Evolutionary conservation across 2,329 filamentous ascomycete species (phyloP).

Genomic region (Diaporthe velutina): DNA sequence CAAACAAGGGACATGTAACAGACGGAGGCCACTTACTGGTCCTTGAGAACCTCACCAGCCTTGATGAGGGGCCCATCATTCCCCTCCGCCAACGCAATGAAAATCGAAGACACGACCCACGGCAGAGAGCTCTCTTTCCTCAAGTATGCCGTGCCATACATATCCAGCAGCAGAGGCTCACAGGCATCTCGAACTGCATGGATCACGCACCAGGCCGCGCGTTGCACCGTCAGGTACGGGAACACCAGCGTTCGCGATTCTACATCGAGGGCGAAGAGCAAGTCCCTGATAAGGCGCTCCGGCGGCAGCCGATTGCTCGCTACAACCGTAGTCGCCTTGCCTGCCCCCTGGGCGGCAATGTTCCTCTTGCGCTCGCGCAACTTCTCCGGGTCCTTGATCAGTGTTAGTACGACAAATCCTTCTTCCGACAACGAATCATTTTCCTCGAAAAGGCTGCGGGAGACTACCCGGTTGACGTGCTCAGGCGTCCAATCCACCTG

Average conservation of each 20-base stretch:
- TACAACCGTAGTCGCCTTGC: conserved; percentile 26
- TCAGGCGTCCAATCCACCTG: conserved; percentile 49
- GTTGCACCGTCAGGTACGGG: conserved; percentile 57
- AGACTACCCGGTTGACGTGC: conserved; percentile 52
- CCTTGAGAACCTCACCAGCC: background rate
- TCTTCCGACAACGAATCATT: too few species aligned
- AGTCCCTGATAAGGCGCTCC: conserved; percentile 47
- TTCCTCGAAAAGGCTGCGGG: conserved; percentile 45
- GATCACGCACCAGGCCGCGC: conserved; percentile 55
- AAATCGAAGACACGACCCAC: background rate
- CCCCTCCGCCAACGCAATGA: background rate
- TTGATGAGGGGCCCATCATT: background rate
- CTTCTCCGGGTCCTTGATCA: conserved; percentile 42
- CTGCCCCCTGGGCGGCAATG: background rate
- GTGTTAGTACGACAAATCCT: conserved; percentile 32
- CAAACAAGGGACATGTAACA: too few species aligned
- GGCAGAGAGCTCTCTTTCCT: conserved; percentile 11
- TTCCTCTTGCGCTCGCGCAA: conserved; percentile 36
- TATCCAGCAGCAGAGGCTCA: conserved; percentile 47
- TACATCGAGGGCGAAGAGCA: conserved; percentile 50
- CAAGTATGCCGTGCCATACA: conserved; percentile 52
- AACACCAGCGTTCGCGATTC: conserved; percentile 54
- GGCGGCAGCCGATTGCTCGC: conserved; percentile 35
- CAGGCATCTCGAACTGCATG: conserved; percentile 48
- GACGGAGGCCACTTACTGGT: background rate